phyloP scores from a whole-genome alignment of 2,329 filamentous ascomycete genomes.

The Epichloe amarillans region DNA sequence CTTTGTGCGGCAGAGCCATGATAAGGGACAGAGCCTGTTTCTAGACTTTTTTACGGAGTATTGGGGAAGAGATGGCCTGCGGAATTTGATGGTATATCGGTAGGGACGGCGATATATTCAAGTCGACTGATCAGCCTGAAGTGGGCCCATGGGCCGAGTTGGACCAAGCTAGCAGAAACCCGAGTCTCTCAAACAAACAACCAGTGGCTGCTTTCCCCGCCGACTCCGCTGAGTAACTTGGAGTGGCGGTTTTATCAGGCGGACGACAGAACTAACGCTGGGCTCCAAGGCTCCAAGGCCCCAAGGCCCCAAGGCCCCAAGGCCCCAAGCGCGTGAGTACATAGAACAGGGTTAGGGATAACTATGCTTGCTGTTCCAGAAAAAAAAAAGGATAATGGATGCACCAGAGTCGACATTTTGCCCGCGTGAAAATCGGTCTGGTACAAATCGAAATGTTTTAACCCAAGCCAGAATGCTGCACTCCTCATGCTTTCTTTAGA shows the following conservation, averaged over 20 bases:
- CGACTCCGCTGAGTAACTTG: too few species aligned
- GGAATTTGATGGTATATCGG: background rate
- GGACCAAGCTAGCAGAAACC: too few species aligned
- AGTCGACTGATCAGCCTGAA: background rate
- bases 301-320: background rate
- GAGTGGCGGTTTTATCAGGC: background rate
- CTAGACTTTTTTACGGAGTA: background rate
- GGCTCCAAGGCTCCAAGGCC: background rate
- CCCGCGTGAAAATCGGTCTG: too few species aligned
- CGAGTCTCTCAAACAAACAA: too few species aligned
- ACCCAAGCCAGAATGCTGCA: too few species aligned
- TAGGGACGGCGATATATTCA: background rate
- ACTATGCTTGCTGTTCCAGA: too few species aligned
- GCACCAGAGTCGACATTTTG: too few species aligned
- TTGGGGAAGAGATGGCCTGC: background rate
- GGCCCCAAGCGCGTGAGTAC: background rate
- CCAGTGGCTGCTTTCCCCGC: too few species aligned
- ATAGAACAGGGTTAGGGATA: too few species aligned
- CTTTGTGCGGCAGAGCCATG: conserved; percentile 22
- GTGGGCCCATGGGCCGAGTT: background rate
- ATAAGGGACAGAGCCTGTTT: background rate
- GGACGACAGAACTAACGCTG: background rate
- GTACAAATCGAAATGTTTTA: too few species aligned
- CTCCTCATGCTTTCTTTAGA: too few species aligned
- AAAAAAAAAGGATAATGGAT: too few species aligned